phyloP scores from a whole-genome alignment of 2,329 filamentous ascomycete species.

The Clonostachys sp. region DNA sequence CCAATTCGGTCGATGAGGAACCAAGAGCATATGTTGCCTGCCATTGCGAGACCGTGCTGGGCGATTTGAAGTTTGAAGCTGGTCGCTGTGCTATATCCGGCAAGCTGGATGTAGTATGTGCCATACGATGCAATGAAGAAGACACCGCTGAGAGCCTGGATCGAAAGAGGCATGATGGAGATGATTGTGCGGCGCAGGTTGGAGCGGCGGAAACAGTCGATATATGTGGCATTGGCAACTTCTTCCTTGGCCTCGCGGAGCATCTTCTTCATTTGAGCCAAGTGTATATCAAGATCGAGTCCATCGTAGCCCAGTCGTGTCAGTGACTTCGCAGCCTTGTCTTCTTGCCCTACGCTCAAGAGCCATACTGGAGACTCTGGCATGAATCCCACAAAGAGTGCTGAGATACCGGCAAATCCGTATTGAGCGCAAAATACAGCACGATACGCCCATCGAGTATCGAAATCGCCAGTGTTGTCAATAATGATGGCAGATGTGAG shows the following conservation, averaged over 20 bases:
- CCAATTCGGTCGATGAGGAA: constrained; percentile 16
- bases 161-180: constrained; percentile 24
- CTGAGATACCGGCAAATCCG: constrained; percentile 20
- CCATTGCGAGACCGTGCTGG: constrained; percentile 18
- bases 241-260: constrained; percentile 24
- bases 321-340: constrained; percentile 24
- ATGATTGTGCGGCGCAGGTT: constrained; percentile 32
- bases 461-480: constrained; percentile 16
- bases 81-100: constrained; percentile 24
- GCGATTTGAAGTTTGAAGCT: constrained; percentile 26
- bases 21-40: constrained; percentile 16
- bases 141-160: constrained; percentile 27
- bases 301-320: constrained; percentile 19
- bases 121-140: constrained; percentile 24
- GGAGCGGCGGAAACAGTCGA: constrained; percentile 31
- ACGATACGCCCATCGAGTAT: constrained; percentile 25
- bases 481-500: constrained; percentile 21
- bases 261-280: constrained; percentile 19
- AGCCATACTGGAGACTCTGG: constrained; percentile 36
- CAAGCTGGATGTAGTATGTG: constrained; percentile 35
- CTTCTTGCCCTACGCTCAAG: constrained; percentile 20
- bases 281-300: constrained; percentile 13
- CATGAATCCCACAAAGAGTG: constrained; percentile 23
- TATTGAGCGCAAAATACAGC: constrained; percentile 25
- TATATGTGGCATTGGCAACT: constrained; percentile 23